Base-by-base conservation (phyloP, 257 asterid genomes). In the Lantana camara region DNA sequence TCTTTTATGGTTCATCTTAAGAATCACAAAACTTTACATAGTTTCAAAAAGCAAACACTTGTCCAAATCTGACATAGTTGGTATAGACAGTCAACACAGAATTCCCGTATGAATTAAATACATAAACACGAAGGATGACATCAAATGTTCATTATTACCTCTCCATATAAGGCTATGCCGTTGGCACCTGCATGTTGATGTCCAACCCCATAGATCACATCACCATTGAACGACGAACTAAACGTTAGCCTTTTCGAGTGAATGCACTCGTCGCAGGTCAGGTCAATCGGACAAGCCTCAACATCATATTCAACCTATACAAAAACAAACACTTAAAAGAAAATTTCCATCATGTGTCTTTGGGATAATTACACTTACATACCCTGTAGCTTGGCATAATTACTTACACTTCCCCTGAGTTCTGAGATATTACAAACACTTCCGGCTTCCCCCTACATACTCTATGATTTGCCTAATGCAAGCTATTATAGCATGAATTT, bases 131-230 rank as follows among this genome's bases (percentile, higher is more conserved):
- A 50, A 69, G 34, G 29, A 27, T 27, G 2, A 5, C 32, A 2
- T 27, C 2, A 27, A 27, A 27, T 27, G 32, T 27, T 2, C 32
- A 27, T 27, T 2, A 27, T 27, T 75, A 90, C 97, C 95, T 85
- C 85, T 55, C 95, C 96, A 38, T 80, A 75, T 1, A 87, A 83
- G 40, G 88, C 19, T 32, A 78, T 69, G 24, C 83, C 95, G 24
- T 35, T 59, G 27, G 87, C 95, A 23, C 88, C 95, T 0, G 84
- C 60, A 67, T 90, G 95, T 55, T 84, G 95, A 78, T 90, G 97
- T 34, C 86, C 91, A 41, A 78, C 91, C 24, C 88, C 95, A 35
- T 87, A 87, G 42, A 90, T 68, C 40, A 90, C 65, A 66, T 90
- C 75, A 35, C 97, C 97, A 3, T 90, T 83, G 11, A 45, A 58